Base-by-base conservation (phyloP, 2,329 filamentous ascomycete species). In the Nigrospora osmanthi region DNA sequence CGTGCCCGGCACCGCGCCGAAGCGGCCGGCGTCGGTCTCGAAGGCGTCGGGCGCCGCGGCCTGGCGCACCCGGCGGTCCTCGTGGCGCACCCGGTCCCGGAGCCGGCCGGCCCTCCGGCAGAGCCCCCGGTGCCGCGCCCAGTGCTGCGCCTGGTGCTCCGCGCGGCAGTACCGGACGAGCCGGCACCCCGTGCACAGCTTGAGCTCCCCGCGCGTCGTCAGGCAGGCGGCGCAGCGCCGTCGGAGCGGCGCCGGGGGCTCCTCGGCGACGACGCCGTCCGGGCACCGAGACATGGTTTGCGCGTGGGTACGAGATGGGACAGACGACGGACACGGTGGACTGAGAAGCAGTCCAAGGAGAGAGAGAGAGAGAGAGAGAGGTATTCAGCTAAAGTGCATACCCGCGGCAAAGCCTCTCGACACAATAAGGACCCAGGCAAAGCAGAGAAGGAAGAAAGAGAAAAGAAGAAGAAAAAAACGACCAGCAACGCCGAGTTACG, bases 131-230 rank as follows among this genome's bases (percentile, higher is more conserved):
- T 77, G 72, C 3, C 45, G 37, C 1, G 48, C 35, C 19, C 63
- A 53, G 49, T 75, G 54, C 2, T 53, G 40, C 0, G 44, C 42
- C 55, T 76, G 71, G 53, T 76, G 70, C 1, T 68, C 63, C 13
- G 54, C 53, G 40, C 62, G 54, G 56, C 74, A 77, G 57, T 77
- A 77, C 35, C 56, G 55, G 42, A 68, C 58, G 1, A 62, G 64
- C 36, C 59, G 63, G 57, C 73, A 78, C 6, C 55, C 63, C 4
- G 56, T 47, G 49, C 73, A 77, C 42, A 56, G 61, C 5, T 57
- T 54, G 30, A 70, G 62, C 3, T 57, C 54, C n/a, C 42, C 14
- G 36, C 38, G 37, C n/a, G 38, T 38, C 34, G 35, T 39, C 30
- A 32, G 30, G 39, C 40, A 43, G n/a, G 35, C 36, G 43, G 46